Conservation (phyloP, 495 filamentous ascomycete genomes). For the Hypoxylon fuscum region DNA sequence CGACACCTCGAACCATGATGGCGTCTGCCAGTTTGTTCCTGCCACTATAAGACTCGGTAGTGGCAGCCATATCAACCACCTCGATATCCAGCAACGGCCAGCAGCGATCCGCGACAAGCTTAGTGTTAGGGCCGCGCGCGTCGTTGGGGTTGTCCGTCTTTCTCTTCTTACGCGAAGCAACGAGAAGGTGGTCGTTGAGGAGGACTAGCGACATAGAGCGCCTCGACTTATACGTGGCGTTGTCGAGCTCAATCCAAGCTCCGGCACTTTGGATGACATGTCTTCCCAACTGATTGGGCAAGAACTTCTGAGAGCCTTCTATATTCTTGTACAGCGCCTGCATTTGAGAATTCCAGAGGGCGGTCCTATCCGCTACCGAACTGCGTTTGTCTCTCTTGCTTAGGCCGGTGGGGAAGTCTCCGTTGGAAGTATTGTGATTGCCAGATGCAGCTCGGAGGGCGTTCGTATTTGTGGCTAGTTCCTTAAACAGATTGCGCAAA, state of each 20-base stretch:
- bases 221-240: conserved; percentile 92
- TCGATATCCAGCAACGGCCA: conserved; percentile 95
- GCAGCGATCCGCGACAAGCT: conserved; percentile 90
- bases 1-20: conserved; percentile 85
- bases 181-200: conserved; percentile 91
- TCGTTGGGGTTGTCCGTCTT: conserved; percentile 74
- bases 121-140: conserved; percentile 70
- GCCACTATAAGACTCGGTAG: conserved; percentile 63
- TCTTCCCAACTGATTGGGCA: conserved; percentile 88
- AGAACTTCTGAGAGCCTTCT: conserved; percentile 95
- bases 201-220: conserved; percentile 87
- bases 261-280: conserved; percentile 91
- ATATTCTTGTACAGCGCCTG: conserved; percentile 91
- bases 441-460: conserved; percentile 76
- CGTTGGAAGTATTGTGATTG: conserved; percentile 40
- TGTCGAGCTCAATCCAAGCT: conserved; percentile 94
- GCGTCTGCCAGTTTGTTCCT: conserved; percentile 81
- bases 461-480: conserved; percentile 77
- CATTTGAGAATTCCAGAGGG: conserved; percentile 91
- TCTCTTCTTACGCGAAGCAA: conserved; percentile 91
- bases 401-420: conserved; percentile 58
- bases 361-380: conserved; percentile 94
- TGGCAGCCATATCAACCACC: conserved; percentile 82
- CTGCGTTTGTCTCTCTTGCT: conserved; percentile 75
- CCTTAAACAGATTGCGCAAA: conserved; percentile 85